phyloP scores from a whole-genome alignment of 2,329 filamentous ascomycete genomes.

The Phaeosphaeriaceae sp. region DNA sequence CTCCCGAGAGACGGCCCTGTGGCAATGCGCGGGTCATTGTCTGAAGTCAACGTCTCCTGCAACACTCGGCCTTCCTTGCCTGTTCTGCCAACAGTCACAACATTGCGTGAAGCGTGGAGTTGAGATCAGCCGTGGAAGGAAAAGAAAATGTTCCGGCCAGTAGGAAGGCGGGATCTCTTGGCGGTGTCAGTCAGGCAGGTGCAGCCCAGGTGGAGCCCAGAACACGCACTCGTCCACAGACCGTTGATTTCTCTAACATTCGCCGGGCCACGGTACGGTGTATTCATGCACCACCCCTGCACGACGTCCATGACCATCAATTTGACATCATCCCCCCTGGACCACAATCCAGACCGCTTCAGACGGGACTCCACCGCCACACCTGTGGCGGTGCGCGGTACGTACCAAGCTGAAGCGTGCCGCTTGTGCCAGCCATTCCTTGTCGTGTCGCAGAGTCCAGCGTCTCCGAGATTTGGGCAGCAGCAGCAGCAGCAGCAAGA shows the following conservation, averaged over 20 bases:
- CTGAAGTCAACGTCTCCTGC: not conserved
- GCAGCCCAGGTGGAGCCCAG: not conserved
- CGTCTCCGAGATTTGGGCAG: conserved; percentile 27
- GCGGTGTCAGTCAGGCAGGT: conserved; percentile 1
- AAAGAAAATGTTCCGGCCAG: not conserved
- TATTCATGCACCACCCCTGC: not conserved
- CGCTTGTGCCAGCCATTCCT: conserved; percentile 6
- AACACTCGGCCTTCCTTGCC: too few relatives aligned
- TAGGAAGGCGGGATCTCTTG: not conserved
- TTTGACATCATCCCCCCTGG: not conserved
- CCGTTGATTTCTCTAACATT: not conserved
- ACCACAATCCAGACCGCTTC: not conserved
- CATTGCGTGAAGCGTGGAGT: not conserved
- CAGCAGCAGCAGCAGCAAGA: conserved; percentile 13
- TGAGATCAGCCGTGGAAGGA: not conserved
- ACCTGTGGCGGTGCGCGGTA: not conserved
- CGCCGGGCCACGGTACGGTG: not conserved
- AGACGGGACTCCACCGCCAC: not conserved
- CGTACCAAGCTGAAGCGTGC: conserved; percentile 6
- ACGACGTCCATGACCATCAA: not conserved
- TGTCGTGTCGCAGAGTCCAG: not conserved
- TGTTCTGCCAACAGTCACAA: not conserved
- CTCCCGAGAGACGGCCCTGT: not conserved
- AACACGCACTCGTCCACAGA: too few relatives aligned
- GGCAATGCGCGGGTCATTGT: not conserved